Base-by-base conservation (phyloP, 306 rosid genomes). In the Trifolium repens region DNA sequence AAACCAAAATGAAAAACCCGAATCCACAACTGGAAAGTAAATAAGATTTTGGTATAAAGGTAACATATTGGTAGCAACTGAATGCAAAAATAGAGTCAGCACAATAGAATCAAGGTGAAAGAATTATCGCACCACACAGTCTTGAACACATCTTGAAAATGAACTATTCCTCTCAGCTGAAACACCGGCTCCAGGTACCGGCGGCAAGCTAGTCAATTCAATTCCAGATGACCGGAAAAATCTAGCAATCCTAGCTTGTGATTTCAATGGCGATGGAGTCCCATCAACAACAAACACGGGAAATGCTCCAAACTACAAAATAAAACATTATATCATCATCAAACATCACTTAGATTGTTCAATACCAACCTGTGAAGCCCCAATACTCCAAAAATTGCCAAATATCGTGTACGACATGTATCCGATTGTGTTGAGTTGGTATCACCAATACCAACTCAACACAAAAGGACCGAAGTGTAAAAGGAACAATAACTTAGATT, bases 281-380 rank as follows among this genome's bases (percentile, higher is more conserved):
- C 97, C 99, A 75, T 94, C 97, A 79, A 87, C 83, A 68, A 94
- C 79, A 49, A 94, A 94, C 78, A 94, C 96, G 0, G 93, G 96
- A 80, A 86, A 84, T 13, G 96, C 99, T 73, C 99, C 99, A 85
- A 90, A 92, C 97, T 94, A 84, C 71, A 84, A 80, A 78, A 72
- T 65, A 72, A 78, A 9, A 54, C 50, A 65, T 19, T 63, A 69
- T 64, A 60, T 13, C 39, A 78, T 75, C 78, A 52, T 39, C 19
- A 79, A 73, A 74, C 47, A 54, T 22, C 84, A 47, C 58, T 37
- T 68, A 16, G 9, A 65, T 34, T 24, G 15, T 42, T 50, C 44
- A 66, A 44, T 40, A 27, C 43, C 24, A 73, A 74, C 44, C 24
- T 22, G 24, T 22, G 24, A 22, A 22, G 24, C 24, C 24, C 24